Evolutionary conservation across 148 eudicot species (phyloP).

Genomic region (Vaccinium vitisidaea): DNA sequence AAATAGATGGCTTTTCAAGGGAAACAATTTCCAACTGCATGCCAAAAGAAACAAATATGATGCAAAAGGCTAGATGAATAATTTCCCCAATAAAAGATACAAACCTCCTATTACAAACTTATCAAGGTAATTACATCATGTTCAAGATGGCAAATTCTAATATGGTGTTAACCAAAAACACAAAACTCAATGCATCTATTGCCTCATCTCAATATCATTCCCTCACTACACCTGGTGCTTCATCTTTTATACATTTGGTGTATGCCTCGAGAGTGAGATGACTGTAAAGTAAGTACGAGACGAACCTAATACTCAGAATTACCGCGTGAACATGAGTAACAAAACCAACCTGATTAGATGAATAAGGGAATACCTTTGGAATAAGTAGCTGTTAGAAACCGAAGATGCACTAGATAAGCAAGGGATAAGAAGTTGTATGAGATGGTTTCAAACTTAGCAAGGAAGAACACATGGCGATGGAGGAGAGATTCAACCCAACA

Average conservation of each 20-base stretch:
- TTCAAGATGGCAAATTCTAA: neutral
- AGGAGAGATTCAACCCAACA: neutral
- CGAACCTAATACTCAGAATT: neutral
- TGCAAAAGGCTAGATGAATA: neutral
- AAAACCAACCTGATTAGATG: neutral
- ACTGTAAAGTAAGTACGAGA: neutral
- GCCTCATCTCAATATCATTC: neutral
- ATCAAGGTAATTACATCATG: neutral
- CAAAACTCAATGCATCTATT: neutral
- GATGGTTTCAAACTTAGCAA: neutral
- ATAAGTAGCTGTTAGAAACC: neutral
- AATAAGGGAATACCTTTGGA: neutral
- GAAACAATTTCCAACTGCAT: neutral
- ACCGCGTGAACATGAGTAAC: neutral
- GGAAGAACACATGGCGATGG: neutral
- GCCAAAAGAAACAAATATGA: neutral
- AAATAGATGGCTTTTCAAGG: neutral
- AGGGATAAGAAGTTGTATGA: neutral
- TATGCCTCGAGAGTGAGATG: neutral
- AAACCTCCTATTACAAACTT: neutral
- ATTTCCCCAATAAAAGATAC: neutral
- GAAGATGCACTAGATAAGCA: neutral
- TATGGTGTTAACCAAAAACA: neutral
- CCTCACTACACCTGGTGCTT: neutral
- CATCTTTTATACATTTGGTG: neutral